Conservation (phyloP, 768 basidiomycete genomes). For the Auricularia auricula-judae region DNA sequence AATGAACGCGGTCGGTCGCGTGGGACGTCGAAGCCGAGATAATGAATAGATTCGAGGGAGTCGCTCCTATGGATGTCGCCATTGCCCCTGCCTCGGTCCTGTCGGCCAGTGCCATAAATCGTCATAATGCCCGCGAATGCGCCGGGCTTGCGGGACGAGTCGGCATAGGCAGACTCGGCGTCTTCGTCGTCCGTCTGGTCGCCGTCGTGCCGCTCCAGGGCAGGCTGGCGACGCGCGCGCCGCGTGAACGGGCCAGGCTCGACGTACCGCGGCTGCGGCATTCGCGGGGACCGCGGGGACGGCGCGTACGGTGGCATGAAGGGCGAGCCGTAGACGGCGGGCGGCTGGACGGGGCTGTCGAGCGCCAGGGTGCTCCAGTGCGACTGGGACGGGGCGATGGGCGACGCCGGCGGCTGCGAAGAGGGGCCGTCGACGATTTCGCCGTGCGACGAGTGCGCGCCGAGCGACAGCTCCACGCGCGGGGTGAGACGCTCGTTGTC, state of each 20-base stretch:
- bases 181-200: background rate
- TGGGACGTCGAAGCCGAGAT: background rate
- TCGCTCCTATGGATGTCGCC: background rate
- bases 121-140: background rate
- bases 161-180: background rate
- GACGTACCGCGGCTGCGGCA: background rate
- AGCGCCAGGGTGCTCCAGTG: no score
- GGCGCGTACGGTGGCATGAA: no score
- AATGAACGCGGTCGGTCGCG: background rate
- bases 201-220: background rate
- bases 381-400: no score
- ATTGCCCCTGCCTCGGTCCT: background rate
- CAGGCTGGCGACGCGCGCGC: background rate
- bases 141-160: background rate
- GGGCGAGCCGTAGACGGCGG: no score
- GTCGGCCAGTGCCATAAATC: background rate
- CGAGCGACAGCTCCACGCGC: background rate
- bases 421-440: background rate
- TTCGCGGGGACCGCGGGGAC: no score
- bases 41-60: background rate
- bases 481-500: background rate
- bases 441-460: background rate
- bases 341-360: no score
- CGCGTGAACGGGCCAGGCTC: background rate
- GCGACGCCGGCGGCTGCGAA: background rate